These are phyloP conservation scores for Erodium trifolium DNA, from an alignment of 441 rosid genomes.

Conservation along the genomic window DNA sequence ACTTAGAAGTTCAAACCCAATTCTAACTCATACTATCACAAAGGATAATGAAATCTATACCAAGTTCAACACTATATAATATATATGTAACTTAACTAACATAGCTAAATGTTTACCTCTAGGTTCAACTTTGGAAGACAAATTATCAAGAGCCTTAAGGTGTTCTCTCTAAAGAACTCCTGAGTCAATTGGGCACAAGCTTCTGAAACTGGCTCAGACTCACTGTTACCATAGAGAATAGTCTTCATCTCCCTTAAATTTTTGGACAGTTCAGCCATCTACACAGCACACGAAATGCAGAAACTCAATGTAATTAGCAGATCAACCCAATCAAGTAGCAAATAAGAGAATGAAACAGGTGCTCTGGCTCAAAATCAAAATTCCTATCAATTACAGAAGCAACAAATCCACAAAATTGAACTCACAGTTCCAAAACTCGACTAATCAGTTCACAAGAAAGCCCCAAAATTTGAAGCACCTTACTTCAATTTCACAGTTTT, in stretches of 20 bases:
- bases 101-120: conserved; percentile 42
- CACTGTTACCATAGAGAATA: conserved; percentile 84
- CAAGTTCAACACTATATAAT: neutral
- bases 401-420: neutral
- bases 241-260: conserved; percentile 77
- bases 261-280: conserved; percentile 72
- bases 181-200: conserved; percentile 87
- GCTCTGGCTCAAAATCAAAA: neutral
- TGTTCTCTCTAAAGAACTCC: conserved; percentile 78
- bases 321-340: neutral
- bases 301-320: neutral
- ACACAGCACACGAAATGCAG: neutral
- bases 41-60: too few relatives aligned
- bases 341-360: neutral
- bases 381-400: neutral
- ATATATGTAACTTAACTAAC: neutral
- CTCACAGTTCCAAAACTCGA: neutral
- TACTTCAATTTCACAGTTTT: neutral
- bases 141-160: conserved; percentile 56
- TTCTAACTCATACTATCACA: neutral
- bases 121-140: conserved; percentile 78
- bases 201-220: conserved; percentile 85
- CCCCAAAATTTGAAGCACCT: neutral
- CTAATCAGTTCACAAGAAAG: neutral
- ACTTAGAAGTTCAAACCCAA: neutral